phyloP scores from a whole-genome alignment of 1,284 basidiomycete genomes.

The Paramarasmius palmivorus region DNA sequence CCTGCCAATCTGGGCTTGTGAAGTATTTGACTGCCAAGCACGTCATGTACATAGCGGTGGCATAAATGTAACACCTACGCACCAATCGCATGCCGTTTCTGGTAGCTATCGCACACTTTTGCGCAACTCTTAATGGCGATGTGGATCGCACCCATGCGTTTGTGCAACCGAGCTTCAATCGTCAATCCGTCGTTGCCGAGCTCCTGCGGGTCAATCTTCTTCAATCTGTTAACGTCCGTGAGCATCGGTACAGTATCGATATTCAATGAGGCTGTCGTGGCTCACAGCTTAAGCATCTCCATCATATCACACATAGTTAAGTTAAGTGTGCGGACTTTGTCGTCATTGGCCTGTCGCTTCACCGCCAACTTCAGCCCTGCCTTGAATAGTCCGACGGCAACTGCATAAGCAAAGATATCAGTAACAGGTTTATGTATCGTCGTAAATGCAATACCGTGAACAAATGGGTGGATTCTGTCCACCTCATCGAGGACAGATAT shows the following conservation, averaged over 20 bases:
- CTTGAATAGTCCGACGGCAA: slow-evolving; percentile 7
- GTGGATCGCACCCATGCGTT: background rate
- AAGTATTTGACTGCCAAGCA: slow-evolving; percentile 1
- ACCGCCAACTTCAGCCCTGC: slow-evolving; percentile 5
- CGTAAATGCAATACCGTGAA: too few relatives aligned
- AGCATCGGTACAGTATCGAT: background rate
- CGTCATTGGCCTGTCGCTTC: slow-evolving; percentile 7
- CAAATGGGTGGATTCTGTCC: too few relatives aligned
- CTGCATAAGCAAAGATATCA: background rate
- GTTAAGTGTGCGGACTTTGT: slow-evolving; percentile 3
- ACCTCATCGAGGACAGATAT: too few relatives aligned
- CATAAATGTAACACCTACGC: background rate
- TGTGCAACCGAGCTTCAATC: background rate
- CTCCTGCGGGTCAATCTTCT: background rate
- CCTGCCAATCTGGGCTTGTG: slow-evolving; percentile 7
- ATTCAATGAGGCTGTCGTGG: background rate
- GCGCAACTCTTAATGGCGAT: slow-evolving; percentile 6
- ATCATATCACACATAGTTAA: slow-evolving; percentile 8
- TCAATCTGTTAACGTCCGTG: background rate
- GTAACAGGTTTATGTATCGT: too few relatives aligned
- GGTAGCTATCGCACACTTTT: slow-evolving; percentile 8
- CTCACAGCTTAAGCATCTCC: slow-evolving; percentile 3
- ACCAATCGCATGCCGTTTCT: slow-evolving; percentile 3
- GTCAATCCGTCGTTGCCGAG: background rate
- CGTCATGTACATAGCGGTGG: background rate